Evolutionary conservation across 2,329 filamentous ascomycete genomes (phyloP).

Genomic region (Cadophora gregata): DNA sequence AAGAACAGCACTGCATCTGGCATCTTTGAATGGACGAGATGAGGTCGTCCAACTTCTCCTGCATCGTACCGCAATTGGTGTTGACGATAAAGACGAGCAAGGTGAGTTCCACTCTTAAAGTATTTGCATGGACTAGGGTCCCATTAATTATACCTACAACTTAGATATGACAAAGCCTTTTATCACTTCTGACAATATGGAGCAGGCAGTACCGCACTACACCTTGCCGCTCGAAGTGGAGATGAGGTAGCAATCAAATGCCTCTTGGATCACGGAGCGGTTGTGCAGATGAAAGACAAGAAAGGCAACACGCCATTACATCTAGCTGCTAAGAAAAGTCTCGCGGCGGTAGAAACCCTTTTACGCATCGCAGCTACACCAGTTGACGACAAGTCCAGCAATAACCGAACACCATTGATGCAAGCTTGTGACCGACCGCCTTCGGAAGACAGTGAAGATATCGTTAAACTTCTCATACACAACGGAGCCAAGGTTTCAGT

Average conservation of each 20-base stretch:
- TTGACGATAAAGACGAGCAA: slow-evolving; percentile 6
- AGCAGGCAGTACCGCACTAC: slow-evolving; percentile 3
- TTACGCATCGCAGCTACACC: not conserved
- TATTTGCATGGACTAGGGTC: too few species aligned
- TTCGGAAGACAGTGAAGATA: slow-evolving; percentile 5
- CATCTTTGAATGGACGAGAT: slow-evolving; percentile 2
- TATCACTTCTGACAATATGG: not conserved
- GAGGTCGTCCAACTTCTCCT: not conserved
- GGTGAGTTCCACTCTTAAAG: not conserved
- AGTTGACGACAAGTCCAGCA: not conserved
- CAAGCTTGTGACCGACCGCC: slow-evolving; percentile 9
- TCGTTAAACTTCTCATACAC: slow-evolving; percentile 10
- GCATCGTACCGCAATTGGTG: not conserved
- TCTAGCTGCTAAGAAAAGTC: not conserved
- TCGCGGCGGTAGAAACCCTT: slow-evolving; percentile 3
- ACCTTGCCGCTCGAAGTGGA: slow-evolving; percentile 6
- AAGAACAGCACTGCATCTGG: slow-evolving; percentile 13
- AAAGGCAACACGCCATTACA: slow-evolving; percentile 1
- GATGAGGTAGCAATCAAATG: not conserved
- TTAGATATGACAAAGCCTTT: too few species aligned
- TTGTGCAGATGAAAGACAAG: slow-evolving; percentile 1
- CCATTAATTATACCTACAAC: too few species aligned
- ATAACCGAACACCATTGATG: slow-evolving; percentile 7
- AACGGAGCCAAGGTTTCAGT: not conserved
- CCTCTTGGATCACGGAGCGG: not conserved